Evolutionary conservation across 257 asterid genomes (phyloP), one percentile per base, ranked within the genome.

Genomic region (Thymus quinquecostatus): DNA sequence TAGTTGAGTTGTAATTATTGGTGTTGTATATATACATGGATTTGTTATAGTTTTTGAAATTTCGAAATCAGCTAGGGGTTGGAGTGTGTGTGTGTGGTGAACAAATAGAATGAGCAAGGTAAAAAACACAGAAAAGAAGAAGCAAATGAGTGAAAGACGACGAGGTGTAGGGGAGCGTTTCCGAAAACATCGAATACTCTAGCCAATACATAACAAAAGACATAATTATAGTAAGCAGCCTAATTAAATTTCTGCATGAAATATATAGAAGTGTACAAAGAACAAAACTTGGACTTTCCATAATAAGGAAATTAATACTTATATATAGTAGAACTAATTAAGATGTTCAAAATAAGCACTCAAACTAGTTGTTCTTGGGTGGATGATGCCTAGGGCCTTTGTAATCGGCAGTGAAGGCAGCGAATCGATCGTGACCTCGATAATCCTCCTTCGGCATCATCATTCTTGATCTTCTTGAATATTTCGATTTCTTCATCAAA

Each of bases 301-400:
- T 28, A 67, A 54, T 36, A 66, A 61, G 68, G 68, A 69, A 47
- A 76, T n/a, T n/a, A n/a, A 60, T 55, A 67, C 66, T 10, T 51
- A n/a, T 27, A 48, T 49, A 21, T 21, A 21, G 21, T 21, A 0
- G 21, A 21, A 21, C 21, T 48, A 57, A 58, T 34, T 21, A 21
- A n/a, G 8, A 38, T n/a, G 21, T 45, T 43, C 34, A 69, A 36
- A 69, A 53, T 1, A 54, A n/a, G 59, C 21, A 21, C 21, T 34
- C 56, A 54, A 53, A 21, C 49, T 57, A 21, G 21, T 88, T 86
- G 47, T 89, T 83, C 81, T 71, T 85, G 33, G 93, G 96, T 10
- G 93, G 93, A 53, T 89, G 96, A 72, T 50, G 87, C 80, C 79
- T 78, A 41, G 96, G 96, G 14, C 89, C 90, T 57, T 72, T 84